These are phyloP conservation scores for Fusarium sp. DNA, from an alignment of 2,329 filamentous ascomycete genomes.

Conservation along the genomic window DNA sequence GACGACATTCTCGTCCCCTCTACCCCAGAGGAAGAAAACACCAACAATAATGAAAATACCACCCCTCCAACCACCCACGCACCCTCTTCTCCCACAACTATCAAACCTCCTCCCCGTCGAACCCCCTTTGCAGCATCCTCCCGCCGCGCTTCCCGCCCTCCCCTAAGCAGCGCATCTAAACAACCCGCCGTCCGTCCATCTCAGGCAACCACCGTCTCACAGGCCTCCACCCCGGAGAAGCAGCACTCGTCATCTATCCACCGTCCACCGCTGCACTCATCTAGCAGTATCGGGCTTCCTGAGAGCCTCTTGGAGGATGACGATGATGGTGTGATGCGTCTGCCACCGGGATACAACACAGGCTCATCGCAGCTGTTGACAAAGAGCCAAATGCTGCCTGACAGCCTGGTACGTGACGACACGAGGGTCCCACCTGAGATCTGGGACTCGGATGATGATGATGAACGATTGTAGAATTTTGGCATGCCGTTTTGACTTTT, in stretches of 20 bases:
- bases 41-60: conserved; percentile 7
- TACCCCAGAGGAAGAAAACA: conserved; percentile 42
- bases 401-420: conserved; percentile 56
- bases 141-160: conserved; percentile 32
- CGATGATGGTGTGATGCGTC: conserved; percentile 39
- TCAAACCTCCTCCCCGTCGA: conserved; percentile 34
- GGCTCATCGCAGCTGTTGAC: conserved; percentile 60
- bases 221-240: conserved; percentile 49
- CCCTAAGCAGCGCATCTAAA: conserved; percentile 19
- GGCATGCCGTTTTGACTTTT: not conserved
- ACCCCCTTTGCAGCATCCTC: conserved; percentile 24
- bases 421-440: conserved; percentile 48
- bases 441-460: conserved; percentile 52
- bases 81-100: conserved; percentile 19
- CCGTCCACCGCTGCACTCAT: conserved; percentile 31
- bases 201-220: conserved; percentile 53
- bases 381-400: conserved; percentile 64
- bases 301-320: conserved; percentile 40
- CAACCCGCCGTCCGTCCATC: conserved; percentile 42
- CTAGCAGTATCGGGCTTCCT: conserved; percentile 43
- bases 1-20: conserved; percentile 51
- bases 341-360: conserved; percentile 19
- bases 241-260: conserved; percentile 20
- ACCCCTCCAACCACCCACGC: conserved; percentile 29
- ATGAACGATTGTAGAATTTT: conserved; percentile 31